Evolutionary conservation across 2,329 filamentous ascomycete genomes (phyloP).

Genomic region (Coniochaeta prunicola): DNA sequence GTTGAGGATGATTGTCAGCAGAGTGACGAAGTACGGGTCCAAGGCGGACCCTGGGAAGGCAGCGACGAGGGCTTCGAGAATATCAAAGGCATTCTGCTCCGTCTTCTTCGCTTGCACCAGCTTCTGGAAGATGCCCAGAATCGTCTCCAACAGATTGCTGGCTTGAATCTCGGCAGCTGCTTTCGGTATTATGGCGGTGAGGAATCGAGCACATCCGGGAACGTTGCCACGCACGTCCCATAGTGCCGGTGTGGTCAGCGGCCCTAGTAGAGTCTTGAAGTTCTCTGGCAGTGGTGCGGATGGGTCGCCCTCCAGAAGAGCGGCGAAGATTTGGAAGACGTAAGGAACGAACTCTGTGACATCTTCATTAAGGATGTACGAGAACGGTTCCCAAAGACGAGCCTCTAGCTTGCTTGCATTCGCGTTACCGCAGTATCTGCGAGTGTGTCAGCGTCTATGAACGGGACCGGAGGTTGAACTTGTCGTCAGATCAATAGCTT

Average conservation of each 20-base stretch:
- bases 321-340: conserved; percentile 90
- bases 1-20: conserved; percentile 77
- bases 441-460: conserved; percentile 12
- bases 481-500: conserved; percentile 10
- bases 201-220: conserved; percentile 77
- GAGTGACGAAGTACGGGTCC: conserved; percentile 69
- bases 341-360: conserved; percentile 96
- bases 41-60: conserved; percentile 62
- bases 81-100: conserved; percentile 80
- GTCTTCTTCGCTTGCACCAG: conserved; percentile 75
- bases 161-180: conserved; percentile 65
- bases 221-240: conserved; percentile 95
- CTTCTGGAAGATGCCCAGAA: conserved; percentile 95
- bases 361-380: conserved; percentile 70
- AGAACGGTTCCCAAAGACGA: conserved; percentile 76
- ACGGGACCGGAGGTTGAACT: neutral
- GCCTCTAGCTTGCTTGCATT: conserved; percentile 70
- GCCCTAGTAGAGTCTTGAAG: conserved; percentile 71
- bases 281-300: conserved; percentile 70
- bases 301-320: conserved; percentile 80
- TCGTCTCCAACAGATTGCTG: conserved; percentile 75
- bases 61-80: conserved; percentile 73
- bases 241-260: conserved; percentile 70
- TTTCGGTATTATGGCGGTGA: conserved; percentile 77
- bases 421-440: conserved; percentile 55